These are phyloP conservation scores for Teunomyces kruisii DNA, from an alignment of 805 yeast genomes.

Conservation along the genomic window DNA sequence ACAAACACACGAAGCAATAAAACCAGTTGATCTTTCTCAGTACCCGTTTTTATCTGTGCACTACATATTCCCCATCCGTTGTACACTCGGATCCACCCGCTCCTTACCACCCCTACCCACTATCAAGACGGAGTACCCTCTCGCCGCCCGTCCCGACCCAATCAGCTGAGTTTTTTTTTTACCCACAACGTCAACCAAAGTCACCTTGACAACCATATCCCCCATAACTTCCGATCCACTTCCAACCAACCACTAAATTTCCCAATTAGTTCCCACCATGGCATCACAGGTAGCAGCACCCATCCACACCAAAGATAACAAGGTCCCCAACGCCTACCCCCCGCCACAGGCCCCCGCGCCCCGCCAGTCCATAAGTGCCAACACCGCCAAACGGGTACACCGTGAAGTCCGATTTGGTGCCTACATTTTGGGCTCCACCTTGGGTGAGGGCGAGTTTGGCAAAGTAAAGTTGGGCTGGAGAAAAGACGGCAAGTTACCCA, in stretches of 20 bases:
- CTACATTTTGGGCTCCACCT: slow-evolving; percentile 85
- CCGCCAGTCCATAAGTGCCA: slow-evolving; percentile 13
- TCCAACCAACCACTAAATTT: background rate
- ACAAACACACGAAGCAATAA: slow-evolving; percentile 2
- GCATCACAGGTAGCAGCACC: slow-evolving; percentile 6
- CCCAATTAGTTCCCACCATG: slow-evolving; percentile 1
- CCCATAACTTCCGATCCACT: background rate
- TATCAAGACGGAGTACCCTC: background rate
- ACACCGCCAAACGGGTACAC: slow-evolving; percentile 34
- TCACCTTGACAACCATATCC: background rate
- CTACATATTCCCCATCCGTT: background rate
- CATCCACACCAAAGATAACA: background rate
- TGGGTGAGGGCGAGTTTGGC: slow-evolving; percentile 98
- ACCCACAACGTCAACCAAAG: background rate
- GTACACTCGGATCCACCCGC: background rate
- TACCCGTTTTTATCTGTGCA: background rate
- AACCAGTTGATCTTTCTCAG: background rate
- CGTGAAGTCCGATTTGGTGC: slow-evolving; percentile 85
- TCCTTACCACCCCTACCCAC: background rate
- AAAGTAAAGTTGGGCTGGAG: slow-evolving; percentile 97
- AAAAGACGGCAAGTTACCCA: slow-evolving; percentile 72
- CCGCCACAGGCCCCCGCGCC: slow-evolving; percentile 7
- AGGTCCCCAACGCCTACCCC: background rate
- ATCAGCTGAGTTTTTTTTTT: background rate
- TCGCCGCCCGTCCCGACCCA: background rate